Evolutionary conservation across 306 rosid species (phyloP).

Genomic region (Prunus davidiana): DNA sequence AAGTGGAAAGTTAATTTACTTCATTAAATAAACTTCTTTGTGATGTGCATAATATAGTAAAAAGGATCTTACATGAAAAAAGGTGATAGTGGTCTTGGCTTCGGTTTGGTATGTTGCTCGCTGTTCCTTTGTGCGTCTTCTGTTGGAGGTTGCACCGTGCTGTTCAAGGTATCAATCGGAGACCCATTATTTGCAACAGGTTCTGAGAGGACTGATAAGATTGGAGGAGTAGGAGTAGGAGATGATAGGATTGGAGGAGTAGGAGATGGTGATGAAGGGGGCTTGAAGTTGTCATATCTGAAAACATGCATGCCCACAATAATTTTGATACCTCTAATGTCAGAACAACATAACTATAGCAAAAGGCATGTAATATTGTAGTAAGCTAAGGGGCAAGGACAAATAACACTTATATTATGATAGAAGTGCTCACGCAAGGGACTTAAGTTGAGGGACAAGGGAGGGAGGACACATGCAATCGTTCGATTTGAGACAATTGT

Average conservation of each 20-base stretch:
- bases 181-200: conserved; percentile 24
- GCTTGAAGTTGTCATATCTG: conserved; percentile 76
- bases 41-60: neutral
- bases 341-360: neutral
- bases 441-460: too few species aligned
- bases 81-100: conserved; percentile 67
- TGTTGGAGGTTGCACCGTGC: conserved; percentile 35
- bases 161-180: conserved; percentile 22
- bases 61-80: conserved; percentile 40
- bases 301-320: conserved; percentile 13
- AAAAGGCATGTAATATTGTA: neutral
- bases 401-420: neutral
- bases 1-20: neutral
- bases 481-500: neutral
- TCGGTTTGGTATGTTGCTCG: conserved; percentile 34
- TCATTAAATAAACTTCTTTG: neutral
- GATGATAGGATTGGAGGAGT: conserved; percentile 37
- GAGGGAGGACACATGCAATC: too few species aligned
- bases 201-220: conserved; percentile 24
- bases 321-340: neutral
- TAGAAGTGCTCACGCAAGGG: too few species aligned
- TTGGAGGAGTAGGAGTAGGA: conserved; percentile 25
- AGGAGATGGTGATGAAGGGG: conserved; percentile 82
- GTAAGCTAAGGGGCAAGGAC: neutral
- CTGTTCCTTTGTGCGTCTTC: conserved; percentile 31